Base-by-base conservation (phyloP, 495 filamentous ascomycete species). In the Podospora sp. region DNA sequence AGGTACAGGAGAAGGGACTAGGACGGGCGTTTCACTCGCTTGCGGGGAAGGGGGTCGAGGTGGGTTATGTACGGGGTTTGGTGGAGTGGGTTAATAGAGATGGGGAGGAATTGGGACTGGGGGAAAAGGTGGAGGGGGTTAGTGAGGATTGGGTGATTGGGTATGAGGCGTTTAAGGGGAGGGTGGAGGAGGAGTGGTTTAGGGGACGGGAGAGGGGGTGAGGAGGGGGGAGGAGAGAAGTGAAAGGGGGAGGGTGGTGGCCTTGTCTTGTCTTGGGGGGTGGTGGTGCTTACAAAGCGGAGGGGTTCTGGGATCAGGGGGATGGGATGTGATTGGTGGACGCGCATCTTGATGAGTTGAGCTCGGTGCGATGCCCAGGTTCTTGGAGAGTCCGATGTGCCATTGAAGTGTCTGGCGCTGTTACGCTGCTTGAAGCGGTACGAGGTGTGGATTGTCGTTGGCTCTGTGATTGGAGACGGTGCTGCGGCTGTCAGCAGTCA, bases 11-110 rank as follows among this genome's bases (percentile, higher is more conserved):
- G 16, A 85, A 84, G 60, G 86, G 85, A 0, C 62, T 71, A n/a
- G 86, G 87, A 3, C 82, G 83, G 46, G 71, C 58, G 0, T 89
- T 90, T 33, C 86, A 88, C 72, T 83, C 82, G 7, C 69, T 87
- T 11, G 83, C 77, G 60, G 63, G 51, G 9, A n/a, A 50, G n/a
- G 83, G 82, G 22, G 67, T 75, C 18, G 86, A 89, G 63, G 75
- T 86, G 21, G 65, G 68, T 22, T 90, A 89, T 73, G 87, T 88
- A n/a, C 68, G 77, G 12, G 79, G 82, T n/a, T 35, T 90, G 16
- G 67, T 87, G 2, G 72, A 69, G 1, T 88, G 86, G 88, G 75
- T 86, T 0, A 89, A 89, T 72, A 9, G 21, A 6, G 70, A 77
- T 8, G 71, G 78, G 18, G 73, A 52, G 25, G 63, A 66, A 9